Evolutionary conservation across 2,329 filamentous ascomycete genomes (phyloP).

Genomic region (Canariomyces notabilis): DNA sequence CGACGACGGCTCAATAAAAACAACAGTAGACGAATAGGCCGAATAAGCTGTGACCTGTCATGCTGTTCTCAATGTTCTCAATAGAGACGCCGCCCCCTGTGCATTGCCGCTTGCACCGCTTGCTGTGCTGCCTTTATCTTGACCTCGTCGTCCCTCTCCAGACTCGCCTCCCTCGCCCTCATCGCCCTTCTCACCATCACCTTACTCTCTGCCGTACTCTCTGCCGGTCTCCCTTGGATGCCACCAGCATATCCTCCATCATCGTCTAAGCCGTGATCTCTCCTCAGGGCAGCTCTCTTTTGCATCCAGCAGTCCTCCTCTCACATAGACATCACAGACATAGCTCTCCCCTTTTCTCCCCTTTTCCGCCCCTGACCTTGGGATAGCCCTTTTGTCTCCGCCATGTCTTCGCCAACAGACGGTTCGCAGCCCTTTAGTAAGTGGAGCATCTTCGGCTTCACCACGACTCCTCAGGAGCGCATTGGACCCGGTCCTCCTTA

Average conservation of each 20-base stretch:
- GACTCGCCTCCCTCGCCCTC: background rate
- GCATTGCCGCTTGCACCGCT: background rate
- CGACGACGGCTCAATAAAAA: no score
- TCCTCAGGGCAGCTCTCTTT: no score
- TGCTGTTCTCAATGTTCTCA: conserved; percentile 1
- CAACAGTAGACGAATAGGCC: conserved; percentile 15
- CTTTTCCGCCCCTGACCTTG: background rate
- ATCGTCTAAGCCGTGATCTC: no score
- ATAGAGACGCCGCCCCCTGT: background rate
- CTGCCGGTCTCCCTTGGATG: no score
- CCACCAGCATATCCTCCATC: no score
- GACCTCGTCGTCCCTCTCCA: background rate
- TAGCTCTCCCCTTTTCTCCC: background rate
- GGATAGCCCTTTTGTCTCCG: background rate
- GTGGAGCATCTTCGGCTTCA: conserved; percentile 17
- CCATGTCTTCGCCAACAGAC: conserved; percentile 13
- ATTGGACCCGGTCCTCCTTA: conserved; percentile 20
- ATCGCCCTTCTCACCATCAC: no score
- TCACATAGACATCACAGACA: background rate
- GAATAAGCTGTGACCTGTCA: conserved; percentile 9
- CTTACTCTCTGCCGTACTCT: no score
- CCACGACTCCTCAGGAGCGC: conserved; percentile 23
- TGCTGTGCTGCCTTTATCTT: background rate
- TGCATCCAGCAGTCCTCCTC: no score
- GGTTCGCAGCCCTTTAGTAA: conserved; percentile 8